Conservation (phyloP, 768 basidiomycete genomes). For the Leccinum variicolor region DNA sequence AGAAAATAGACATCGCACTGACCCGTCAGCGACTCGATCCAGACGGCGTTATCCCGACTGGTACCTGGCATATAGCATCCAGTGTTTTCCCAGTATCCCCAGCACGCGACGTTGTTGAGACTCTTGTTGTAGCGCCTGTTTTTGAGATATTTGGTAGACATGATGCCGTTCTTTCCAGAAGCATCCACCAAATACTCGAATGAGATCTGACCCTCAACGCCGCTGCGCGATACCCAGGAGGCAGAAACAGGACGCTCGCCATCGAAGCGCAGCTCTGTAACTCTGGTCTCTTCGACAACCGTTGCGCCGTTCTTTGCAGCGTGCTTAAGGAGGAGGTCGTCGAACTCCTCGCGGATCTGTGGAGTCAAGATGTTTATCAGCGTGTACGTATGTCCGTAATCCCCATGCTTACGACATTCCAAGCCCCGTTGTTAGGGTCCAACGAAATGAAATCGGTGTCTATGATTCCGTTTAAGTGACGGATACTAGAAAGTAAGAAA, state of each 20-base stretch:
- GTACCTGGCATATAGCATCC: slow-evolving; percentile 30
- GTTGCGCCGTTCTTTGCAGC: not conserved
- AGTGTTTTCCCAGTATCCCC: slow-evolving; percentile 36
- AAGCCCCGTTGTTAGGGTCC: slow-evolving; percentile 5
- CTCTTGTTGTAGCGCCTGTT: slow-evolving; percentile 34
- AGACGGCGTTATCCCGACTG: slow-evolving; percentile 32
- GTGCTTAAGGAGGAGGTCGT: slow-evolving; percentile 6
- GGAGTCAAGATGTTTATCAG: not conserved
- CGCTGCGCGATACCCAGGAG: slow-evolving; percentile 1
- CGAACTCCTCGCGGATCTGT: slow-evolving; percentile 7
- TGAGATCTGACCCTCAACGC: slow-evolving; percentile 1
- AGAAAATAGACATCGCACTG: not conserved
- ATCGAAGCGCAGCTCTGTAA: slow-evolving; percentile 3
- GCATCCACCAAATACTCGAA: slow-evolving; percentile 10
- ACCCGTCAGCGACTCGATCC: slow-evolving; percentile 32
- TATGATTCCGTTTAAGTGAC: not conserved
- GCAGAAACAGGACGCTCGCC: slow-evolving; percentile 1
- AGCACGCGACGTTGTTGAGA: slow-evolving; percentile 33
- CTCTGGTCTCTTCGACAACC: slow-evolving; percentile 1
- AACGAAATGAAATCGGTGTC: slow-evolving; percentile 8
- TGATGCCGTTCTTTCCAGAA: slow-evolving; percentile 8
- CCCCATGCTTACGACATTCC: slow-evolving; percentile 2
- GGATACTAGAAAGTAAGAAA: not conserved
- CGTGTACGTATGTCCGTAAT: not conserved
- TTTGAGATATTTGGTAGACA: slow-evolving; percentile 28